Evolutionary conservation across 768 basidiomycete genomes (phyloP), one percentile per base, ranked within the genome.

Genomic region (Nidularia pulvinata): DNA sequence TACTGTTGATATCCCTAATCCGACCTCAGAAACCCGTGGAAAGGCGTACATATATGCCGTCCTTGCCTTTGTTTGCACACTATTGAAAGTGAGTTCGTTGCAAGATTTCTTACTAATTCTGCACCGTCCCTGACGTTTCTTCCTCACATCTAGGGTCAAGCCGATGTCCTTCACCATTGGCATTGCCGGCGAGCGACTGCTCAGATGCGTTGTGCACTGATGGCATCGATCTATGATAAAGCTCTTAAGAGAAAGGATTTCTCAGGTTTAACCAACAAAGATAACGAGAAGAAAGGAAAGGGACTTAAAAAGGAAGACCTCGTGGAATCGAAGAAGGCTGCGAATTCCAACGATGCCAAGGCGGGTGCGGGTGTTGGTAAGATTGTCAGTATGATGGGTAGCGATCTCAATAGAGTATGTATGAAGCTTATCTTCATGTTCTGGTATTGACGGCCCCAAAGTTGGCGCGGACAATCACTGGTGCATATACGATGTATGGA

Each of bases 141-240:
- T 35, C 9, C 10, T 6, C 30, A 7, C n/a, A 19, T 44, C 44
- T 51, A 84, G 79, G 79, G 82, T 0, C 75, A 90, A 69, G 75
- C 84, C 2, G 88, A 93, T 59, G 69, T 88, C 3, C 86, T 88
- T 53, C 89, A 91, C 63, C 74, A 92, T 10, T 94, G 91, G 90
- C 85, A 81, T 52, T 85, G 88, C 19, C 82, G 94, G 43, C 83
- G 92, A n/a, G 91, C 85, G 1, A 65, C 77, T 0, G 87, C 88
- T 1, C 78, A 90, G 25, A 83, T 92, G 3, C 85, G 90, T 6
- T 79, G 81, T 9, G 89, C 91, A 69, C 79, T 95, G 14, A 94
- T 93, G 86, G 85, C 90, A 0, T 71, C 86, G 2, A 91, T 96
- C 50, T 96, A 95, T 62, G 89, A 93, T 66, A 97, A 97, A 65